phyloP scores from a whole-genome alignment of 805 yeast species.

The Starmerella etchellsii region DNA sequence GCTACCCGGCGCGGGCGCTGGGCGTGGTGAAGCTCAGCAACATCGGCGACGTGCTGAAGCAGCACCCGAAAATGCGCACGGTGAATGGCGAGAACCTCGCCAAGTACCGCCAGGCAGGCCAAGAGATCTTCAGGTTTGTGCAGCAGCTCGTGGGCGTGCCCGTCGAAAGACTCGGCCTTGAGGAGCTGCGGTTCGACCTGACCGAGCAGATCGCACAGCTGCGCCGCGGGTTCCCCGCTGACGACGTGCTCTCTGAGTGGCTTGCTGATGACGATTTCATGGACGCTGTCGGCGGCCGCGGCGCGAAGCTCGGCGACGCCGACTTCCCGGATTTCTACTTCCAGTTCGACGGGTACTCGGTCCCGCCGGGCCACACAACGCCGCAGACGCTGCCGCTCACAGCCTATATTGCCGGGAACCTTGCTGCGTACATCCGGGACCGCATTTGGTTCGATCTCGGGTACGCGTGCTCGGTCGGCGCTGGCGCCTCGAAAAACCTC shows the following conservation, averaged over 20 bases:
- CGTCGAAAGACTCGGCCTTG: constrained; percentile 27
- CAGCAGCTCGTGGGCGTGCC: constrained; percentile 13
- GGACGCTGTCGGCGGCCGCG: constrained; percentile 7
- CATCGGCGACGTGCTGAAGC: constrained; percentile 11
- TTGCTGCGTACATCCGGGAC: constrained; percentile 23
- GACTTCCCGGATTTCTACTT: constrained; percentile 23
- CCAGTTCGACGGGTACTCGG: constrained; percentile 19
- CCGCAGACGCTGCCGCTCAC: constrained; percentile 1
- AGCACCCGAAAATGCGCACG: constrained; percentile 20
- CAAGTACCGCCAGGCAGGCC: constrained; percentile 25
- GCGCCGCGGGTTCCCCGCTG: background rate
- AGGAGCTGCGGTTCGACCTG: constrained; percentile 26
- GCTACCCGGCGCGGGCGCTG: constrained; percentile 25
- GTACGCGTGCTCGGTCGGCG: constrained; percentile 26
- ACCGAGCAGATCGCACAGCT: constrained; percentile 11
- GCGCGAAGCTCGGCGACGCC: constrained; percentile 3
- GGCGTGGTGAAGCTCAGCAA: constrained; percentile 23
- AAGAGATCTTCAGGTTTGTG: constrained; percentile 20
- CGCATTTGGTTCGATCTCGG: constrained; percentile 20
- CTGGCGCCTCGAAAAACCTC: constrained; percentile 21
- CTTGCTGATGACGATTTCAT: constrained; percentile 7
- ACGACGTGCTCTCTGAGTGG: background rate
- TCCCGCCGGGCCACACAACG: constrained; percentile 14
- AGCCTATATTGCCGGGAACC: constrained; percentile 23
- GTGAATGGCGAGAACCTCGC: constrained; percentile 26